Conservation (phyloP, 768 basidiomycete species). For the Peribolospora baueri region DNA sequence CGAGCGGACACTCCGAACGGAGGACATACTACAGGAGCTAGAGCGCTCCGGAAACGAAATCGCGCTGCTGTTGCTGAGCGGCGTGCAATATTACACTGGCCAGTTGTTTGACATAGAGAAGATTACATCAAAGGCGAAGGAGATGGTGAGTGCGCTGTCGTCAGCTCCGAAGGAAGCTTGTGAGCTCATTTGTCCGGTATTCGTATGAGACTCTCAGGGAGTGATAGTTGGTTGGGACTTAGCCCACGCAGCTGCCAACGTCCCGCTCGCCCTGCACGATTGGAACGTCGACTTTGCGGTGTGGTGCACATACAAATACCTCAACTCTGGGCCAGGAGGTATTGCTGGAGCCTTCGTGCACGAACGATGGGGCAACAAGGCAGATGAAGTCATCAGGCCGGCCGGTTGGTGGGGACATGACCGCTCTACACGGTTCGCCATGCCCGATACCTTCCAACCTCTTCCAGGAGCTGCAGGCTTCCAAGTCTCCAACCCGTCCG, state of each 20-base stretch:
- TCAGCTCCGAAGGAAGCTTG: not conserved
- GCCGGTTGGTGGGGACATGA: slow-evolving; percentile 99
- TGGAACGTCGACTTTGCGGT: slow-evolving; percentile 95
- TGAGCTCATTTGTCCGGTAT: too few species aligned
- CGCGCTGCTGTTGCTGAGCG: slow-evolving; percentile 74
- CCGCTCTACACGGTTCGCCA: slow-evolving; percentile 58
- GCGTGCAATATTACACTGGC: slow-evolving; percentile 92
- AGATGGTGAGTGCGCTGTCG: slow-evolving; percentile 35
- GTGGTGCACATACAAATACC: slow-evolving; percentile 96
- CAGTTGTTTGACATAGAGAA: slow-evolving; percentile 72
- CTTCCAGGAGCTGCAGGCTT: slow-evolving; percentile 80
- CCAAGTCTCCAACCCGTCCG: slow-evolving; percentile 84
- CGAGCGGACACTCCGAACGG: slow-evolving; percentile 61
- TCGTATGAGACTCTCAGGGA: slow-evolving; percentile 30
- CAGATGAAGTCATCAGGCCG: slow-evolving; percentile 27
- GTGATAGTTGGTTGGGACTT: slow-evolving; percentile 90
- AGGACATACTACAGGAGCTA: slow-evolving; percentile 56
- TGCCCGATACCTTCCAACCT: slow-evolving; percentile 61
- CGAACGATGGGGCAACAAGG: slow-evolving; percentile 19
- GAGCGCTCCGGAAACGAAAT: slow-evolving; percentile 39
- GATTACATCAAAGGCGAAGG: slow-evolving; percentile 63
- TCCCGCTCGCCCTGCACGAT: slow-evolving; percentile 63
- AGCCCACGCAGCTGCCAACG: slow-evolving; percentile 86
- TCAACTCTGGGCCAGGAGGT: slow-evolving; percentile 90
- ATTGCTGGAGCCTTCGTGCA: slow-evolving; percentile 85